Evolutionary conservation across 306 rosid species (phyloP), one percentile per base, ranked within the genome.

Genomic region (Fagus sylvatica): DNA sequence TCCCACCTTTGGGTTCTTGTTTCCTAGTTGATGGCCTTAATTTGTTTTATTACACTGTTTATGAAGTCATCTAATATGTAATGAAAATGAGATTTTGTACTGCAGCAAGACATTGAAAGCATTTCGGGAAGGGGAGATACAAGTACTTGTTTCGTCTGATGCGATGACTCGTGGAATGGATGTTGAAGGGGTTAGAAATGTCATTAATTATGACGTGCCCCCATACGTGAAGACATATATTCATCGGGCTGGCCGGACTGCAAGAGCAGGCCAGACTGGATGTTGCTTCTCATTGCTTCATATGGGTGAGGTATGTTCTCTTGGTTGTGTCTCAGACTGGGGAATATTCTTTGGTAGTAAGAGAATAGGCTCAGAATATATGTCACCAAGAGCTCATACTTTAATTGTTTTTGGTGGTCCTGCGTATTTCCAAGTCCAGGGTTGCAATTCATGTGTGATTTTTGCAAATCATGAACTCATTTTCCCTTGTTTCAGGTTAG

Each of bases 141-240:
- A 89, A 85, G 97, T 95, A 77, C 98, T 95, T 64, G 89, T 95
- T 82, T 91, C 93, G 30, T 92, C 98, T 60, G 98, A 92, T 91
- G 98, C 98, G 51, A 88, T 95, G 98, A 91, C 98, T 74, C 91
- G 97, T 83, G 98, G 98, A 71, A 95, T 95, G 96, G 98, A 95
- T 84, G 96, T 95, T 71, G 93, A 91, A 86, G 98, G 96, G 72
- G 91, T 95, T 81, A 83, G 81, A 86, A 88, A 85, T 78, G 98
- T 95, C 64, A 84, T 95, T 78, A 95, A 92, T 82, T 95, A 92
- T 73, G 96, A 92, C 74, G 80, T 89, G 93, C 97, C 98, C 41
- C 75, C 78, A 72, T 89, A 88, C 88, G 80, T 89, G 66, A 95
- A 95, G 79, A 93, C 98, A 54, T 95, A 88, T 81, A 88, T 95